Percentiles rank a stretch among this genome's conserved stretches.
phyloP scores from a whole-genome alignment of 2,329 filamentous ascomycete genomes.

The Alternaria angustiovoidea region DNA sequence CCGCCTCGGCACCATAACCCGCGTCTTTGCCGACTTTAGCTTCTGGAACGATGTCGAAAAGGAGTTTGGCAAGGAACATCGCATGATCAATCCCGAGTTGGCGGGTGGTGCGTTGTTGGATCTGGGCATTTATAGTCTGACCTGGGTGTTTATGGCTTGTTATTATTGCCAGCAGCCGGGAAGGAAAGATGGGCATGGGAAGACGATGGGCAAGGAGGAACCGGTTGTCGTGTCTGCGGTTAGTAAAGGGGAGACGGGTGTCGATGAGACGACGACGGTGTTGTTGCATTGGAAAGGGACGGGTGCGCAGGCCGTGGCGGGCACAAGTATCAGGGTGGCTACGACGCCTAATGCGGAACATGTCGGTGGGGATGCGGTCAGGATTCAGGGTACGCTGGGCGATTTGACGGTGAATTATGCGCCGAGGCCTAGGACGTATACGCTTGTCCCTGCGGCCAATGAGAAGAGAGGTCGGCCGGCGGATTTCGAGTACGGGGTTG shows the following conservation, averaged over 20 bases:
- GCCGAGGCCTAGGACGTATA: conserved; percentile 71
- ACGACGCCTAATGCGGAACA: conserved; percentile 64
- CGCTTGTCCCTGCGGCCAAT: conserved; percentile 71
- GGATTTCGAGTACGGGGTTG: conserved; percentile 57
- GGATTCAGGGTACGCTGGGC: conserved; percentile 80
- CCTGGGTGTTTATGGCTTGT: conserved; percentile 88
- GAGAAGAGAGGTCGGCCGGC: conserved; percentile 61
- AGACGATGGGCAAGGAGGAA: conserved; percentile 62
- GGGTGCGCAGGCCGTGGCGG: conserved; percentile 73
- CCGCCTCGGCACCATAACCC: conserved; percentile 64
- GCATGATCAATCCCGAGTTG: conserved; percentile 86
- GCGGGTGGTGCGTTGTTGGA: conserved; percentile 85
- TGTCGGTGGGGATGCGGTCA: conserved; percentile 64
- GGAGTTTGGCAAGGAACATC: conserved; percentile 64
- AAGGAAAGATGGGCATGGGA: conserved; percentile 24
- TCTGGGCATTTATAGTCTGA: conserved; percentile 86
- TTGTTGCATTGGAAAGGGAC: conserved; percentile 73
- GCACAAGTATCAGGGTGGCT: conserved; percentile 50
- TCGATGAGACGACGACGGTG: conserved; percentile 78
- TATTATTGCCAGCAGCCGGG: conserved; percentile 74
- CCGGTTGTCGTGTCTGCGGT: conserved; percentile 72
- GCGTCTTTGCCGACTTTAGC: conserved; percentile 65
- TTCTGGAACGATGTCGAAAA: conserved; percentile 69
- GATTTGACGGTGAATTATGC: conserved; percentile 81
- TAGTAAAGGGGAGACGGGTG: conserved; percentile 74